These are phyloP conservation scores for Mortierella sp. DNA, from an alignment of 371 early-diverging fungal genomes.

Conservation along the genomic window DNA sequence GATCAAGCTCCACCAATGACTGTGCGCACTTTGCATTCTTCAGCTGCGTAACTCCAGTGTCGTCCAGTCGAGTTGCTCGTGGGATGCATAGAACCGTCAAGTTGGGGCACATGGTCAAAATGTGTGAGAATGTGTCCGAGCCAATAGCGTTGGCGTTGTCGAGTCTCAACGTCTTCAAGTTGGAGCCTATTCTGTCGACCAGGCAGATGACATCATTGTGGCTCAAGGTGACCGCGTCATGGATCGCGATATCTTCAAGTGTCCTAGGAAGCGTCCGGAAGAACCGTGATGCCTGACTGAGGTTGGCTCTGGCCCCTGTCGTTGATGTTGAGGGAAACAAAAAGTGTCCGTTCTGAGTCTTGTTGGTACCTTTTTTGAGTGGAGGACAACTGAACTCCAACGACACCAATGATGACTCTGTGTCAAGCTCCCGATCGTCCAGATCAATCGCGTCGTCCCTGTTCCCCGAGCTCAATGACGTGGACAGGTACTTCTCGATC, in stretches of 20 bases:
- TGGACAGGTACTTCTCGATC: conserved; percentile 11
- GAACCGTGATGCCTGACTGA: conserved; percentile 21
- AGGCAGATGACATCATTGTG: conserved; percentile 27
- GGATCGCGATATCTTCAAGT: conserved; percentile 36
- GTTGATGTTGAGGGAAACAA: background rate
- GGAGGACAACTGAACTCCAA: conserved; percentile 37
- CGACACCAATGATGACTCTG: conserved; percentile 13
- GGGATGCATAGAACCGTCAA: conserved; percentile 36
- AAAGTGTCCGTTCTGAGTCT: background rate
- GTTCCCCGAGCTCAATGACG: background rate
- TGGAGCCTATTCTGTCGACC: conserved; percentile 26
- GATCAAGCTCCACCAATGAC: conserved; percentile 33
- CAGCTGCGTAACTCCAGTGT: conserved; percentile 26
- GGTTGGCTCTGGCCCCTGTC: background rate
- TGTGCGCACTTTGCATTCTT: conserved; percentile 25
- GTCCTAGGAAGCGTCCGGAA: conserved; percentile 32
- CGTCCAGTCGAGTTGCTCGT: conserved; percentile 30
- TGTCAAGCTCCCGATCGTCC: background rate
- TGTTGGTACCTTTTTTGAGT: background rate
- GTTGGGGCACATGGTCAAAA: conserved; percentile 25
- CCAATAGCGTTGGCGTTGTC: conserved; percentile 32
- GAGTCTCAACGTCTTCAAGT: conserved; percentile 18
- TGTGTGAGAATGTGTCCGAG: conserved; percentile 25
- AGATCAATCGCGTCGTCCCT: background rate
- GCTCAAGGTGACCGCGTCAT: conserved; percentile 19